These are phyloP conservation scores for Penicillium sp. DNA, from an alignment of 2,329 filamentous ascomycete species.

Conservation along the genomic window DNA sequence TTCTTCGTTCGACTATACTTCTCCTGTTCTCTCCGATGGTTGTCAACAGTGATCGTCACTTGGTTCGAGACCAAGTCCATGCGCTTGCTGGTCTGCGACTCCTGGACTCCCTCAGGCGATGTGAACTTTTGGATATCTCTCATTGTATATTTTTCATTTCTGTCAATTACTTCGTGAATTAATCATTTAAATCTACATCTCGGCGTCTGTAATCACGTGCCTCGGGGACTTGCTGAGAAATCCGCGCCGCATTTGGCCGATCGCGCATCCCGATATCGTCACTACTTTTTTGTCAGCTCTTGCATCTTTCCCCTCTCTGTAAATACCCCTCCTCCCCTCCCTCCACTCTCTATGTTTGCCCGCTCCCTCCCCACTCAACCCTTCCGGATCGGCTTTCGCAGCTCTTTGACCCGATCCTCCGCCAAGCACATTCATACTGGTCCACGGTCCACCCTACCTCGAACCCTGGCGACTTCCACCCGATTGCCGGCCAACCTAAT, in stretches of 20 bases:
- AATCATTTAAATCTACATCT: not conserved
- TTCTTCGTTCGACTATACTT: too few relatives aligned
- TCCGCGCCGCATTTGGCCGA: too few relatives aligned
- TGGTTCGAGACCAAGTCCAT: too few relatives aligned
- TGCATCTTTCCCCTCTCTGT: slow-evolving; percentile 10
- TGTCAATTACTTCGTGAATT: too few relatives aligned
- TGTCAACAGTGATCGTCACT: too few relatives aligned
- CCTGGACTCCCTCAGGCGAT: too few relatives aligned
- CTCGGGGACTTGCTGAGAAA: too few relatives aligned
- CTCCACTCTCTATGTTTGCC: slow-evolving; percentile 20
- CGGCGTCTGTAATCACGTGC: not conserved
- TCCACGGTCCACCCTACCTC: slow-evolving; percentile 12
- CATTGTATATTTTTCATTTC: too few relatives aligned
- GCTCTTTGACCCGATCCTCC: slow-evolving; percentile 12
- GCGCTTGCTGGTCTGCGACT: too few relatives aligned
- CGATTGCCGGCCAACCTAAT: slow-evolving; percentile 11
- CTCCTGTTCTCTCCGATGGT: too few relatives aligned
- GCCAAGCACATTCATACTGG: slow-evolving; percentile 10
- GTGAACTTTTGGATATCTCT: too few relatives aligned
- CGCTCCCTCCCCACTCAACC: slow-evolving; percentile 17
- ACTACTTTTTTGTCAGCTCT: slow-evolving; percentile 11
- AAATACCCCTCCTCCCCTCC: slow-evolving; percentile 12
- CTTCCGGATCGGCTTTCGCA: slow-evolving; percentile 21
- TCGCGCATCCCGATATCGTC: slow-evolving; percentile 13
- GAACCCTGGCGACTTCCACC: slow-evolving; percentile 26